Evolutionary conservation across 2,329 filamentous ascomycete species (phyloP).

Genomic region (Claviceps quebecensis): DNA sequence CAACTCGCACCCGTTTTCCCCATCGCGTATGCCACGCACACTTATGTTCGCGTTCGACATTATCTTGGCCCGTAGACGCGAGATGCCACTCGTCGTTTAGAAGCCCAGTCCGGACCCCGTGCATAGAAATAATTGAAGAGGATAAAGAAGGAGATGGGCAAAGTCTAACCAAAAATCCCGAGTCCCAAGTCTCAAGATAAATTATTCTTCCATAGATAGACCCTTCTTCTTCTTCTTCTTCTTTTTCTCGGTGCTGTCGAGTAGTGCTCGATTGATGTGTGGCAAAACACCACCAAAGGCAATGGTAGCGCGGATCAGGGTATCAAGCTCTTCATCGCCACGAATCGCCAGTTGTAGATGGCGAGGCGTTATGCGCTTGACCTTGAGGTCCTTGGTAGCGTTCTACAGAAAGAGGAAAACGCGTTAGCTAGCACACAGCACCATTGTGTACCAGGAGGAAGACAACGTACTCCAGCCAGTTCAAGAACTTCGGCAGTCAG

Average conservation of each 20-base stretch:
- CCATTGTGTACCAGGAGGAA: background rate
- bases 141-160: conserved; percentile 3
- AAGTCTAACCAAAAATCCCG: conserved; percentile 8
- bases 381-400: conserved; percentile 97
- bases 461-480: conserved; percentile 61
- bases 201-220: conserved; percentile 33
- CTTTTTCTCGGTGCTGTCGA: conserved; percentile 58
- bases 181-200: background rate
- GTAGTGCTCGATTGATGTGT: conserved; percentile 93
- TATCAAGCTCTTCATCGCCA: conserved; percentile 96
- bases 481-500: conserved; percentile 96
- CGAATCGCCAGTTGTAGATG: conserved; percentile 96
- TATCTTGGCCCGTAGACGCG: conserved; percentile 1
- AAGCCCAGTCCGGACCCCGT: conserved; percentile 1
- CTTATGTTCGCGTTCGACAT: background rate
- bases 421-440: background rate
- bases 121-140: conserved; percentile 1
- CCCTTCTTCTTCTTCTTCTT: conserved; percentile 98
- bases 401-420: conserved; percentile 38
- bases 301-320: conserved; percentile 91
- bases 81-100: conserved; percentile 1
- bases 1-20: background rate
- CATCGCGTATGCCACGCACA: background rate
- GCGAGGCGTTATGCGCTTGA: conserved; percentile 98
- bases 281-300: conserved; percentile 96